Conservation (phyloP, 2,329 filamentous ascomycete species). For the Cercospora zeae-maydis region DNA sequence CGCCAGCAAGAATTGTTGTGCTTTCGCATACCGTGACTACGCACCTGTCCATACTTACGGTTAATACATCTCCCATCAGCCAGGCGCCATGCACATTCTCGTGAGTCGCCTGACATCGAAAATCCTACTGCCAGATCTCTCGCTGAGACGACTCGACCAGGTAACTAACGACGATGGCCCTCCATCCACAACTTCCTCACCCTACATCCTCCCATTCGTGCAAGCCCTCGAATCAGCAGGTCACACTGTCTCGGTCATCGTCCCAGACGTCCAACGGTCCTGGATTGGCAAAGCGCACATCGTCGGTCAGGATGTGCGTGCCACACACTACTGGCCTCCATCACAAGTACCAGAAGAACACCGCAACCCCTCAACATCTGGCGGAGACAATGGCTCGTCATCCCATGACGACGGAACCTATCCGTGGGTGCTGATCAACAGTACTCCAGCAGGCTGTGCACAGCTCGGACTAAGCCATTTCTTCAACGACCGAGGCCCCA, state of each 20-base stretch:
- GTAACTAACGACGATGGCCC: conserved; percentile 53
- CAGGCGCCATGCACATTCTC: conserved; percentile 6
- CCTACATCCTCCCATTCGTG: conserved; percentile 49
- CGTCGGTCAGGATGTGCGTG: conserved; percentile 71
- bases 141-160: conserved; percentile 29
- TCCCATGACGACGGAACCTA: conserved; percentile 34
- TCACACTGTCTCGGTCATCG: conserved; percentile 84
- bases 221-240: conserved; percentile 57
- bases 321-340: conserved; percentile 58
- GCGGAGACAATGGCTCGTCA: not conserved
- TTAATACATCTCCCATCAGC: not conserved
- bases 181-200: conserved; percentile 48
- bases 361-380: conserved; percentile 26
- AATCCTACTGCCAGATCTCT: not conserved
- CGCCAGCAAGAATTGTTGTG: not conserved
- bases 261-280: conserved; percentile 86
- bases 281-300: conserved; percentile 99
- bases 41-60: not conserved
- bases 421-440: conserved; percentile 51
- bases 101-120: not conserved
- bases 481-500: conserved; percentile 42
- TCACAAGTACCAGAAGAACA: conserved; percentile 30
- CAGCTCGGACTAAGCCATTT: conserved; percentile 50
- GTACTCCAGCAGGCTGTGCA: conserved; percentile 49
- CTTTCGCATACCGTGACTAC: too few relatives aligned